phyloP scores from a whole-genome alignment of 2,329 filamentous ascomycete species.

The Talaromyces sp. region DNA sequence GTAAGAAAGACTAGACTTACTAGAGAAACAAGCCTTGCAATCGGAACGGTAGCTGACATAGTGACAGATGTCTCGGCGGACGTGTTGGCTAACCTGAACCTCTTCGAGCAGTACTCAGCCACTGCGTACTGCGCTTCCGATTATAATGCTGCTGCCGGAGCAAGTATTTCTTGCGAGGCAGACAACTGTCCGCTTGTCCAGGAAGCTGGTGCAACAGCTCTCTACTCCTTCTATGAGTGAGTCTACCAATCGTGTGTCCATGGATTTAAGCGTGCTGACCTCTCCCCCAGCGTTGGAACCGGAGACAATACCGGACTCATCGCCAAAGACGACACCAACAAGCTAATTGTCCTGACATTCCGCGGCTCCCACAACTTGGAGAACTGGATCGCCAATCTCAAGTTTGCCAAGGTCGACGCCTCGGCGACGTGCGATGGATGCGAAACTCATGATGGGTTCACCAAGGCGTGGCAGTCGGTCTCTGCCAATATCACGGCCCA shows the following conservation, averaged over 20 bases:
- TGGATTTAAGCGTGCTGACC: neutral
- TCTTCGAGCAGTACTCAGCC: constrained; percentile 51
- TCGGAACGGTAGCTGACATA: neutral
- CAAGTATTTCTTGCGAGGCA: constrained; percentile 37
- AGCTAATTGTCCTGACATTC: constrained; percentile 30
- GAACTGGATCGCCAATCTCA: constrained; percentile 27
- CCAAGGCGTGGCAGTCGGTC: constrained; percentile 35
- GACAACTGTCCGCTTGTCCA: constrained; percentile 48
- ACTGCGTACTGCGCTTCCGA: constrained; percentile 51
- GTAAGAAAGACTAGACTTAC: neutral
- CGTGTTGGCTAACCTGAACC: constrained; percentile 37
- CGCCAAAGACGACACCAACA: constrained; percentile 42
- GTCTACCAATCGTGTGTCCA: constrained; percentile 7
- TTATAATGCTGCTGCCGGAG: constrained; percentile 40
- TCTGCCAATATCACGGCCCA: constrained; percentile 27
- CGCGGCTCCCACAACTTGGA: constrained; percentile 26
- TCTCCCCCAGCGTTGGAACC: neutral
- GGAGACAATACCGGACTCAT: constrained; percentile 45
- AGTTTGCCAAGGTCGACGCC: constrained; percentile 18
- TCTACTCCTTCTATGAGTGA: constrained; percentile 49
- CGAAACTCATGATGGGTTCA: constrained; percentile 41
- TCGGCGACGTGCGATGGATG: constrained; percentile 41
- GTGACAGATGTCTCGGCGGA: constrained; percentile 34
- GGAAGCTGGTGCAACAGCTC: constrained; percentile 40
- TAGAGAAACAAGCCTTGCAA: neutral